Evolutionary conservation across 1,139 yeast species (phyloP).

Genomic region (Protomyces lactucae-debilis): DNA sequence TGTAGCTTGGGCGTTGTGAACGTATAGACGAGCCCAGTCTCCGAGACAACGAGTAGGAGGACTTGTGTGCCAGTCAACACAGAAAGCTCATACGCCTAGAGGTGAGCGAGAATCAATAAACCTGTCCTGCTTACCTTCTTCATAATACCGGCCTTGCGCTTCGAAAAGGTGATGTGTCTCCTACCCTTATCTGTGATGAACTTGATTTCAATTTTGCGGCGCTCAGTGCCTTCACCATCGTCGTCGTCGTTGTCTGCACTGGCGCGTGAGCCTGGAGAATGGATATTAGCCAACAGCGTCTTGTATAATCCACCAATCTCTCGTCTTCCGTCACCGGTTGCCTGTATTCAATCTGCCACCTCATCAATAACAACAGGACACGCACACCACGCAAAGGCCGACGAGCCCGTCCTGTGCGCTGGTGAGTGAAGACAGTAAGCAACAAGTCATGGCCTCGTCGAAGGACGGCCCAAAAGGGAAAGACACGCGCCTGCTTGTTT

Average conservation of each 20-base stretch:
- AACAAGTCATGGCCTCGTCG: no score
- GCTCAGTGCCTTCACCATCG: constrained; percentile 53
- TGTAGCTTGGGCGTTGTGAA: constrained; percentile 97
- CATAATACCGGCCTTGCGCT: constrained; percentile 98
- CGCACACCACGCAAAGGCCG: no score
- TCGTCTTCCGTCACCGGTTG: not conserved
- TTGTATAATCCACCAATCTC: not conserved
- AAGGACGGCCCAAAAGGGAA: not conserved
- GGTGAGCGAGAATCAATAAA: not conserved
- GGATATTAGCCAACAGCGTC: not conserved
- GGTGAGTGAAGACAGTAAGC: no score
- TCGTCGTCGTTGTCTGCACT: constrained; percentile 27
- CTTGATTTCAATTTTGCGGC: constrained; percentile 95
- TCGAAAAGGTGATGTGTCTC: constrained; percentile 94
- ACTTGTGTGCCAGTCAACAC: constrained; percentile 97
- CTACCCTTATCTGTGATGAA: constrained; percentile 95
- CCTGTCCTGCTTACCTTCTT: constrained; percentile 47
- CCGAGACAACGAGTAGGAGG: constrained; percentile 84
- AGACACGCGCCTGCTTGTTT: not conserved
- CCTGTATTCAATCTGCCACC: no score
- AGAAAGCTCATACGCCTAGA: constrained; percentile 81
- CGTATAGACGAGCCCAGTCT: constrained; percentile 96
- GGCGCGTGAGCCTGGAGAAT: not conserved
- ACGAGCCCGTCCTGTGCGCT: no score
- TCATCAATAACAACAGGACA: no score